Base-by-base conservation (phyloP, 768 basidiomycete species). In the Panellus pusillus region DNA sequence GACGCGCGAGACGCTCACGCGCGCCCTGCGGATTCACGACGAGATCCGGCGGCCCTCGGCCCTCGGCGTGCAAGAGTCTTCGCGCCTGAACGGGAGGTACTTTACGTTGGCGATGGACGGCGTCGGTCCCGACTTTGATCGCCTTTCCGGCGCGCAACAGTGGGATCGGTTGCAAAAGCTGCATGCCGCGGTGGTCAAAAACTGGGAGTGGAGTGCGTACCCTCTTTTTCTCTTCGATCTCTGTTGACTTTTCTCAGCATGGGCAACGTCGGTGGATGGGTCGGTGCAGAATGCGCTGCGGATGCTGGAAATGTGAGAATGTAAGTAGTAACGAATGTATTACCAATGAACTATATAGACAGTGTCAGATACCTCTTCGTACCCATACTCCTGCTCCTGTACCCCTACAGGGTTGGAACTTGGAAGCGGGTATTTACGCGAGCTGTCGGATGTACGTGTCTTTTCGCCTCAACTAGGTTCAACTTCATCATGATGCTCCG, bases 131-230 rank as follows among this genome's bases (percentile, higher is more conserved):
- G 70, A 53, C 53, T 68, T 48, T 51, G 63, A 38, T 14, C 49
- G 45, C 28, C 42, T 18, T 9, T n/a, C 45, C 4, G 53, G 58
- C 18, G 41, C 48, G 28, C 48, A 55, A 28, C 46, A 37, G 2
- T 60, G 58, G 58, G 54, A 67, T 12, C 70, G 70, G 51, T 67
- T 82, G 9, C 60, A 70, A 14, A 62, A 72, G 37, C 63, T 85
- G 4, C 74, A 71, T 6, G 63, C 70, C 31, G 65, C 65, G 11
- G 65, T 86, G 20, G 74, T 73, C 15, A 72, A 72, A 62, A 79
- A 76, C 44, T 85, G 82, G 83, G 78, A 81, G 52, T 88, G 86
- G 86, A 66, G 65, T 64, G 31, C 50, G 63, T 64, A 18, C 24
- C 24, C 24, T 12, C 29, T 20, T 46, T 24, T 9, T 28, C 19